Conservation (phyloP, 1,284 basidiomycete genomes). For the Tetrapyrgos nigripes region DNA sequence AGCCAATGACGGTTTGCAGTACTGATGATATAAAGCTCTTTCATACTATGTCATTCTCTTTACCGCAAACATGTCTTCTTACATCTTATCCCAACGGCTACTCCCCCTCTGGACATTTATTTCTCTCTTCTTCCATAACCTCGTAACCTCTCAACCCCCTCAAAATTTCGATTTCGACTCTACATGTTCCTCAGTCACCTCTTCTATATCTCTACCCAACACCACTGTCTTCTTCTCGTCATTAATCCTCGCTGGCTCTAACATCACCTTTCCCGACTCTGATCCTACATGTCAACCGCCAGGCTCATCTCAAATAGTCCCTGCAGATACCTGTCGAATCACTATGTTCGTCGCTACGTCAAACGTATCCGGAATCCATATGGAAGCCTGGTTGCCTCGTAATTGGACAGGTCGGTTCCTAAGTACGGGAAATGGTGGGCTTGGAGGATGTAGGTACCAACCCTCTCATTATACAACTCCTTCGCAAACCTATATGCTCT, state of each 20-base stretch:
- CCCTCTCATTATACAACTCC: not conserved
- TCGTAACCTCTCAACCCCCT: not conserved
- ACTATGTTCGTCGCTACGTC: conserved; percentile 10
- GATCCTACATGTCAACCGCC: conserved; percentile 1
- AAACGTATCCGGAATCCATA: conserved; percentile 3
- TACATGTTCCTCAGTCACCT: not conserved
- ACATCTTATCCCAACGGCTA: no score
- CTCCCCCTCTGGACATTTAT: no score
- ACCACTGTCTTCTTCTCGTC: not conserved
- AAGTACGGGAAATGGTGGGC: conserved; percentile 14
- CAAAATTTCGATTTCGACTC: conserved; percentile 2
- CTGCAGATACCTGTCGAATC: conserved; percentile 13
- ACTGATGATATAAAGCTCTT: no score
- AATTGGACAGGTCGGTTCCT: conserved; percentile 16
- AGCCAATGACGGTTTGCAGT: no score
- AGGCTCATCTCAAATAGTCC: not conserved
- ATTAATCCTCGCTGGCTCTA: conserved; percentile 7
- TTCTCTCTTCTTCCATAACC: not conserved
- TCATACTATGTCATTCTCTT: no score
- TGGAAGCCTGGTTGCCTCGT: conserved; percentile 18
- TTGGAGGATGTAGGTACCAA: conserved; percentile 7
- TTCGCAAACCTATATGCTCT: not conserved
- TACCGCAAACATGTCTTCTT: no score
- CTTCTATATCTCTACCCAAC: not conserved
- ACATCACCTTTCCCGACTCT: conserved; percentile 6